Base-by-base conservation (phyloP, 768 basidiomycete species). In the Suillus bovinus region DNA sequence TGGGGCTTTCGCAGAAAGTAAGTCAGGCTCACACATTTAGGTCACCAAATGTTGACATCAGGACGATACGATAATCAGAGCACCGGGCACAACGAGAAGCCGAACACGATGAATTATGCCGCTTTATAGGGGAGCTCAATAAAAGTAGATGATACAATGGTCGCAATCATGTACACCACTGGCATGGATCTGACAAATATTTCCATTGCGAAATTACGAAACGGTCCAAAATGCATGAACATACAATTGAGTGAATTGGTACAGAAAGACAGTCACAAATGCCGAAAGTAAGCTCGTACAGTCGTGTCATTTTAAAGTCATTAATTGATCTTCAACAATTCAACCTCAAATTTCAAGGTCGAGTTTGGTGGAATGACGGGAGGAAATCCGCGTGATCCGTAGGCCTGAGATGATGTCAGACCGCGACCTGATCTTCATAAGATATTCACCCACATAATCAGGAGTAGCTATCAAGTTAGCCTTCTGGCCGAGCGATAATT, bases 281-380 rank as follows among this genome's bases (percentile, higher is more conserved):
- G 52, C 59, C 59, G 53, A 66, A 61, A 60, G 63, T 57, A 58
- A 63, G 31, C 60, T 47, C 60, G 54, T 75, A 71, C 62, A 69
- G 55, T 24, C 38, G 55, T 58, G 68, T 52, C 64, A 24, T 57
- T 65, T 58, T 53, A 60, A 63, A 24, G 44, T 66, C 57, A 59
- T 76, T 71, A 79, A 68, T 78, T 86, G 78, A 94, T 93, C 73
- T 83, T 79, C 62, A 94, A 64, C 54, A 96, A 81, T 77, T 95
- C 91, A 58, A 96, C 91, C 76, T 93, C 91, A 70, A 95, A 95
- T 64, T 76, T 81, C 73, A 96, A 82, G 14, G 83, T 86, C 5
- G 90, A 72, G 71, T 94, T 87, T 67, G 88, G 71, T 14, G 92
- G 92, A 74, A 94, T 94, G 64, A 90, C 79, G 22, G 90, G 90